Percentiles rank a stretch among this genome's conserved stretches.
Evolutionary conservation across 2,329 filamentous ascomycete species (phyloP).

Genomic region (Ophiostoma sp.): DNA sequence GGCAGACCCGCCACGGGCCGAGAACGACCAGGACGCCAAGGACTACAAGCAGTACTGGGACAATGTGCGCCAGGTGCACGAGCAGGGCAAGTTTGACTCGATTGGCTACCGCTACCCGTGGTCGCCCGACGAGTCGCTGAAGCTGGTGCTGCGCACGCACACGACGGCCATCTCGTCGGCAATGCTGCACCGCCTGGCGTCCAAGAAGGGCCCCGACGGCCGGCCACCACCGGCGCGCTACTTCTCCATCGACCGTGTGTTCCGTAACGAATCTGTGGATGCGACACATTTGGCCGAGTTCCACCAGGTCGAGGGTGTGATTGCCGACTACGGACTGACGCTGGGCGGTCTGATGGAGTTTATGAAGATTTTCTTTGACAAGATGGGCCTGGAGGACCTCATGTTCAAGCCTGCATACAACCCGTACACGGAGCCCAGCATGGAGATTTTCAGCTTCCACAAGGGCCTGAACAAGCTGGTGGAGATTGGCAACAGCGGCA

Average conservation of each 20-base stretch:
- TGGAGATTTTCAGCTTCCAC: constrained; percentile 98
- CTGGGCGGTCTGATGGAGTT: constrained; percentile 82
- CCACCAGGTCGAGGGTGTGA: constrained; percentile 97
- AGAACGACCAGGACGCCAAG: constrained; percentile 48
- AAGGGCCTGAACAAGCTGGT: constrained; percentile 83
- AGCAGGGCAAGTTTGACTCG: constrained; percentile 87
- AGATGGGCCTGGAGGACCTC: constrained; percentile 82
- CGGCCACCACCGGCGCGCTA: constrained; percentile 70
- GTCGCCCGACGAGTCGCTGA: constrained; percentile 78
- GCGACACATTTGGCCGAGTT: constrained; percentile 96
- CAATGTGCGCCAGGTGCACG: constrained; percentile 79
- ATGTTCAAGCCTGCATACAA: constrained; percentile 96
- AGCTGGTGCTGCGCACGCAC: constrained; percentile 88
- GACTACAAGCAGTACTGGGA: constrained; percentile 86
- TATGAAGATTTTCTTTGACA: constrained; percentile 62
- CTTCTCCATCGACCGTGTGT: constrained; percentile 97
- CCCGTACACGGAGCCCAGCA: constrained; percentile 88
- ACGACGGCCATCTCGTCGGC: constrained; percentile 89
- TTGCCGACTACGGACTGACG: constrained; percentile 90
- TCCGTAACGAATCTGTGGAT: constrained; percentile 96
- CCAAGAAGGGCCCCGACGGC: constrained; percentile 63
- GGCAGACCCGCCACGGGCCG: constrained; percentile 63
- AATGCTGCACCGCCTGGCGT: constrained; percentile 84
- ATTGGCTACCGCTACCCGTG: constrained; percentile 96
- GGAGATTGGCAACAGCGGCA: constrained; percentile 96